Evolutionary conservation across 2,329 filamentous ascomycete genomes (phyloP), one percentile per base, ranked within the genome.

Genomic region (Talaromyces sp.): DNA sequence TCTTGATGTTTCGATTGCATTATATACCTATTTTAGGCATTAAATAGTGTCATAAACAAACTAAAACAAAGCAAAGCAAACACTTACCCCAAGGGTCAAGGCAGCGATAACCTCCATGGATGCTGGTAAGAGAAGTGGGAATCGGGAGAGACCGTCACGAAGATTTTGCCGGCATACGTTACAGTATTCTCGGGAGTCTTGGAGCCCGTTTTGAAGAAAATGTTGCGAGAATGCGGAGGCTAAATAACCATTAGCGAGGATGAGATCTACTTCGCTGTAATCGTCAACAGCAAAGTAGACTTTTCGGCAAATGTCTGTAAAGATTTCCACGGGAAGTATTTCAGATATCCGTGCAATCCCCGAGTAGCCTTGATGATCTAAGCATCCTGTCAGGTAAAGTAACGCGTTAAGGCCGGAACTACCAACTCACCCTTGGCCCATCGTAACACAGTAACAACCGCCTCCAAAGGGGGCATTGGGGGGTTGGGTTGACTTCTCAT

Each of bases 211-310:
- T 52, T 27, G 46, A 8, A 58, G n/a, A 14, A 58, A 24, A 35
- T 52, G 24, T 26, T 58, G 41, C n/a, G 56, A 48, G 48, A 58
- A 58, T 41, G 50, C 56, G 46, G 35, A 58, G 14, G 46, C 19
- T 27, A 58, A 26, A 38, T 52, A 58, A 2, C 43, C 56, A 27
- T 58, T 58, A 31, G 56, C 46, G 31, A 58, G 43, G 4, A 58
- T 38, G n/a, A 58, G 50, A 14, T 58, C 56, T 27, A 58, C 27
- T 51, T 58, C 56, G 24, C 46, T 43, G 46, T 58, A 58, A 10
- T 55, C 53, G 12, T 55, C 53, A 24, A 55, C 53, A 26, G 53
- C 53, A 38, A 55, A 55, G 11, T 55, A 55, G 12, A 55, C 53
- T 4, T 43, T 55, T 55, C 53, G 53, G 32, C 53, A 55, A 4